Conservation (phyloP, 305 asterid species). For the Euphrasia arctica region DNA sequence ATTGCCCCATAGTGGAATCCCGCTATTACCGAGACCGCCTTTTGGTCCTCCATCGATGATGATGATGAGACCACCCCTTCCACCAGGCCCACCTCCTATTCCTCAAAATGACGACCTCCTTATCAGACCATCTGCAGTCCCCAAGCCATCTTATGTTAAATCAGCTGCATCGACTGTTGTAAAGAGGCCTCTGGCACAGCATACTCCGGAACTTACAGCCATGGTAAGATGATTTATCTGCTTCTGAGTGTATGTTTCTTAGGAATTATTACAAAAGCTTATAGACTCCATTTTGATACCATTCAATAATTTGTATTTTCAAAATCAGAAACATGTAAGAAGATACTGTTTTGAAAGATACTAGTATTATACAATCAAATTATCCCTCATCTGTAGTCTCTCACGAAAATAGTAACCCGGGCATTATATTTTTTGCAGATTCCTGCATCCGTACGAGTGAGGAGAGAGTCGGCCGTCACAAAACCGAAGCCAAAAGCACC, state of each 20-base stretch:
- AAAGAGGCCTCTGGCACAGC: constrained; percentile 99
- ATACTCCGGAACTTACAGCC: constrained; percentile 96
- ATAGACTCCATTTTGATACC: not conserved
- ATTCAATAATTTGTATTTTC: not conserved
- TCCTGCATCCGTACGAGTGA: constrained; percentile 87
- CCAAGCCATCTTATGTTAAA: constrained; percentile 87
- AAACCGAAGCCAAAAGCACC: constrained; percentile 68
- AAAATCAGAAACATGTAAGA: not conserved
- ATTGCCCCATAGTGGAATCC: constrained; percentile 52
- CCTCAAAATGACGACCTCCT: constrained; percentile 42
- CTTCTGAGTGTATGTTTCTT: constrained; percentile 6
- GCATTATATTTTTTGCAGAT: constrained; percentile 38
- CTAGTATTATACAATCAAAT: not conserved
- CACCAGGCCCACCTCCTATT: constrained; percentile 98
- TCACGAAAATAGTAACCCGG: not conserved
- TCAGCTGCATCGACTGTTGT: constrained; percentile 98
- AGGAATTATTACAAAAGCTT: not conserved
- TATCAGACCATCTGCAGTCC: constrained; percentile 50
- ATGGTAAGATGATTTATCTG: constrained; percentile 65
- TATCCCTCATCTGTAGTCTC: not conserved
- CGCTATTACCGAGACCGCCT: constrained; percentile 69
- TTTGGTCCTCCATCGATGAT: constrained; percentile 58
- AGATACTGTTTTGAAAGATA: not conserved
- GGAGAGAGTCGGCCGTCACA: constrained; percentile 74
- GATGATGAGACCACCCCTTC: constrained; percentile 96